A percentile compares a stretch with the other conserved stretches of the same genome.
These are phyloP conservation scores for Venturia effusa DNA, from an alignment of 2,329 filamentous ascomycete genomes.

Conservation along the genomic window DNA sequence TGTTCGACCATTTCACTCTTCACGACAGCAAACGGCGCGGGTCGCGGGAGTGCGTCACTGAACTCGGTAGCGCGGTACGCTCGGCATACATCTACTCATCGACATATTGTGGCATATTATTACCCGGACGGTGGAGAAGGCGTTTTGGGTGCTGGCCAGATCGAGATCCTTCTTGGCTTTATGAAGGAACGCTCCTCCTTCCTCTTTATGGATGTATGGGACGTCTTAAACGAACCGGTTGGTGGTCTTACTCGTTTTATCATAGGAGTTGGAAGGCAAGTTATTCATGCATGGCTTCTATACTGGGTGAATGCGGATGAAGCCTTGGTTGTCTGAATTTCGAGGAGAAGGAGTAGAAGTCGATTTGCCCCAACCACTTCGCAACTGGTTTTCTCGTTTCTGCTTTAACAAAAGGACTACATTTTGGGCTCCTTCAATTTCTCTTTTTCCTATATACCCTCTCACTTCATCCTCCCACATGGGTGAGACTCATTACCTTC, in stretches of 20 bases:
- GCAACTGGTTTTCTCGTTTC: background rate
- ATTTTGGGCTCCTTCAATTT: background rate
- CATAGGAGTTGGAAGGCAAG: background rate
- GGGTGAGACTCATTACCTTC: background rate
- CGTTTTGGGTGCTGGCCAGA: background rate
- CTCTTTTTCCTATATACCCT: constrained; percentile 3
- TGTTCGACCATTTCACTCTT: background rate
- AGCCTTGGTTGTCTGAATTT: background rate
- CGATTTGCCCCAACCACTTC: background rate
- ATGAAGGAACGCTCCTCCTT: background rate
- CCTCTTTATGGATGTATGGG: background rate
- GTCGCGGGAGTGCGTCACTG: background rate
- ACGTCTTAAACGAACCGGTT: background rate
- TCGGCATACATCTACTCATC: background rate
- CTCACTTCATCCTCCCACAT: background rate
- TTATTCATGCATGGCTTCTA: background rate
- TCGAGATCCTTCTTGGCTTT: background rate
- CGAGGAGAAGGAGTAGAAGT: background rate
- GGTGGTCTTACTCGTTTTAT: background rate
- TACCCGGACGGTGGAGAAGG: background rate
- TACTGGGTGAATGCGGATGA: background rate
- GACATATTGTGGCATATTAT: constrained; percentile 1
- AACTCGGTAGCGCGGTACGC: background rate
- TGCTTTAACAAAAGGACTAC: background rate
- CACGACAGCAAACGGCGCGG: background rate